These are phyloP conservation scores for Rhodomyrtus tomentosa DNA, from an alignment of 345 rosid genomes.

Conservation along the genomic window DNA sequence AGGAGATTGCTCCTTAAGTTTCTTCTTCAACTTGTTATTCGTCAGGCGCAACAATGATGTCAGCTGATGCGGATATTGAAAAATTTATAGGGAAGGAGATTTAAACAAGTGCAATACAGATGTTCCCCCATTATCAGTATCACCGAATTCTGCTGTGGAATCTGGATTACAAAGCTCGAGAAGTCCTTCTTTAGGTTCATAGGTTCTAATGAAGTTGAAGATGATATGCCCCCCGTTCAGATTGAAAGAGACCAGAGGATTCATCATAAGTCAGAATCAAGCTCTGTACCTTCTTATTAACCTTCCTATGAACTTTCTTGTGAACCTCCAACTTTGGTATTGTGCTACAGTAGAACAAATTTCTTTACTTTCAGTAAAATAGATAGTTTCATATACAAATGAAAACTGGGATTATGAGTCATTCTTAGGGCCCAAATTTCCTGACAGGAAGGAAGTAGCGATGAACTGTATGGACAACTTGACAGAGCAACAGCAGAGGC, in stretches of 20 bases:
- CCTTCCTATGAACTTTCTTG: neutral
- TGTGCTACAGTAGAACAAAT: neutral
- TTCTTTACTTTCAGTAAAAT: neutral
- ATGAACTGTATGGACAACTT: constrained; percentile 37
- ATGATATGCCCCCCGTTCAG: neutral
- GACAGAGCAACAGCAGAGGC: constrained; percentile 36
- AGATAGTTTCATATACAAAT: neutral
- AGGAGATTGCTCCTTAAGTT: neutral
- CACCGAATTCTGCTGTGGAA: neutral
- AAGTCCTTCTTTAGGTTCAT: neutral
- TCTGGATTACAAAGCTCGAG: neutral
- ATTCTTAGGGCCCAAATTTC: constrained; percentile 7
- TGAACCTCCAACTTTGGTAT: neutral
- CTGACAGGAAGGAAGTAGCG: constrained; percentile 39
- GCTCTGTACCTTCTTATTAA: neutral
- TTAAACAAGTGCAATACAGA: neutral
- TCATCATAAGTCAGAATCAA: neutral
- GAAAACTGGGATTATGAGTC: neutral
- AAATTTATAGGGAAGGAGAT: neutral
- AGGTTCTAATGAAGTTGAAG: neutral
- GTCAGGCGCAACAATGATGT: neutral
- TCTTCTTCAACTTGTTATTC: neutral
- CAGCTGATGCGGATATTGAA: neutral
- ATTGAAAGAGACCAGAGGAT: neutral
- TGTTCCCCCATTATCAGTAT: neutral